Evolutionary conservation across 192 early-diverging fungal genomes (phyloP), one percentile per base, ranked within the genome.

Genomic region (Coemansia sp.): DNA sequence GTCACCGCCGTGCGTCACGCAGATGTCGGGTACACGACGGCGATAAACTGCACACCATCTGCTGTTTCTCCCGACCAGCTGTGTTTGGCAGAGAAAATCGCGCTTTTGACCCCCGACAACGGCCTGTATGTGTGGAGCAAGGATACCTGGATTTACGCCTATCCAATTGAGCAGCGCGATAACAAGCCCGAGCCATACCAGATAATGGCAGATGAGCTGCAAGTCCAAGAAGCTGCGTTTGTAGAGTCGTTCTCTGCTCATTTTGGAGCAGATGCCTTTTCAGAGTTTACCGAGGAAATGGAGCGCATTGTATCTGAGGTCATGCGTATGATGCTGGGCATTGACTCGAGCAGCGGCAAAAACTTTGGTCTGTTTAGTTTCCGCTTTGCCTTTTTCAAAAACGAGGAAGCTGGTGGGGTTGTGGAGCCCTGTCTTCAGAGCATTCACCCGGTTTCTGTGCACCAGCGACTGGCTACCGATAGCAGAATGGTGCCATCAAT

Each of bases 301-400:
- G 74, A 71, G 9, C 34, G 9, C 2, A 69, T 60, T 43, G 51
- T 71, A 15, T 65, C 61, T 32, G 70, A 73, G 9, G 41, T 39
- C 5, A 35, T 76, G 33, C 70, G 73, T 17, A 41, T 84, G 48
- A 51, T 79, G 58, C 70, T 78, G 17, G 65, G 70, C 43, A 39
- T 65, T n/a, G 68, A 67, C 38, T 55, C 33, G 18, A 74, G 76
- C 71, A 61, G 70, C n/a, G 73, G 71, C 61, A 66, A 59, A 33
- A 51, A 51, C 53, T 84, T 84, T 75, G 81, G 81, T 22, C 37
- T 84, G 15, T 76, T 84, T 59, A 68, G 72, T 54, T 70, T 83
- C 48, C 51, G 65, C 33, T 83, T 83, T 58, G 45, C 64, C 41
- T 51, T 77, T 35, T 60, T 65, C 14, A 64, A 66, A 48, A 28